Evolutionary conservation across 352 stramenopile species (phyloP), one percentile per base, ranked within the genome.

Genomic region (Phytophthora cactorum): DNA sequence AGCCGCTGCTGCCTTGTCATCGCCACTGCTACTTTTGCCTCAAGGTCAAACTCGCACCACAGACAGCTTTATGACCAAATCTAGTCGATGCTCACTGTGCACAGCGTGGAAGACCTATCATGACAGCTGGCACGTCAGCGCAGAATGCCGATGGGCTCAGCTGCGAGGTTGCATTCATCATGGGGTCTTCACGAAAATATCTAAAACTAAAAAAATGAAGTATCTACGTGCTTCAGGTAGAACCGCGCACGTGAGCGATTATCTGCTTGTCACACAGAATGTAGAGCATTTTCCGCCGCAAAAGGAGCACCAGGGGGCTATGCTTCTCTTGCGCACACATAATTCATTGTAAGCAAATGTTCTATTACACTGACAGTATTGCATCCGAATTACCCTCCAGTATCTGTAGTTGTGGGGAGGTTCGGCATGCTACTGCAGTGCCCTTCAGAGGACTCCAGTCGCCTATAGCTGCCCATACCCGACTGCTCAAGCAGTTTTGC

Each of bases 401-500:
- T 38, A 28, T 62, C 45, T 45, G 38, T 36, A 29, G 25, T 51
- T 12, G 49, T 15, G 1, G 61, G 36, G 11, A 74, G 43, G 34
- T 28, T 66, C 10, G 66, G 61, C 50, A 70, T 59, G 52, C 66
- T 74, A 29, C 49, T 70, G 49, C 47, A 52, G 10, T 66, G 46
- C 11, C 41, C 54, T 27, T 44, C 54, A 7, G 43, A 7, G 2
- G 28, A 36, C 10, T 44, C 31, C 25, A 66, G 14, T 15, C 60
- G 51, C 2, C n/a, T 70, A 54, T 74, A 74, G 49, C 54, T 70
- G 46, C 50, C 31, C 61, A 74, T 66, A 9, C 66, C 60, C 8
- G 66, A 74, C 44, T 74, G 60, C 9, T 74, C 53, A 11, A 70
- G 54, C 27, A 70, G 60, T 50, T 70, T 66, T 10, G 50, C 47